phyloP scores from a whole-genome alignment of 495 filamentous ascomycete genomes.

The Talaromyces nanjingensis region DNA sequence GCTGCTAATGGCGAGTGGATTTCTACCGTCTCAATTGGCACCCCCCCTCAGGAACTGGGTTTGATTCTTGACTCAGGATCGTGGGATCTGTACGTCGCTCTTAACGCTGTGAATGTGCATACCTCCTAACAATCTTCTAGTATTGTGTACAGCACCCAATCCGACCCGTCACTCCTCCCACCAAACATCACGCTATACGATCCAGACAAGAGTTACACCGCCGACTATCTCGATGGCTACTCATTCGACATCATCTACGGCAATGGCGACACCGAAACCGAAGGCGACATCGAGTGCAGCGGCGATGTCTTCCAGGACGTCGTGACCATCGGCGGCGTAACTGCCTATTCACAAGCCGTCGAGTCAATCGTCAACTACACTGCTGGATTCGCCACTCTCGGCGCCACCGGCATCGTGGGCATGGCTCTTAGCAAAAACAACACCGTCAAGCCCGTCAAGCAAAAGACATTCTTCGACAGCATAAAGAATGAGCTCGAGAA shows the following conservation, averaged over 20 bases:
- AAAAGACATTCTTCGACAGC: slow-evolving; percentile 70
- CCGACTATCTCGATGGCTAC: slow-evolving; percentile 41
- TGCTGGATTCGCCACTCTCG: slow-evolving; percentile 36
- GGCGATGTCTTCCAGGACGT: slow-evolving; percentile 65
- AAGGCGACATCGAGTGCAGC: slow-evolving; percentile 40
- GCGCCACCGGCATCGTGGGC: slow-evolving; percentile 49
- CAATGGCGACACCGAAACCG: slow-evolving; percentile 36
- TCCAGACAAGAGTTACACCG: slow-evolving; percentile 29
- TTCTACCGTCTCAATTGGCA: not conserved
- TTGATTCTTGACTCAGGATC: slow-evolving; percentile 55
- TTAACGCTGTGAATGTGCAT: not conserved
- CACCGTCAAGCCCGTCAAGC: slow-evolving; percentile 48
- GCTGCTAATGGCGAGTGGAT: slow-evolving; percentile 3
- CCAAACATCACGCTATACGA: slow-evolving; percentile 2
- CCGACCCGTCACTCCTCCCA: not conserved
- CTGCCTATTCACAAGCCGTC: slow-evolving; percentile 58
- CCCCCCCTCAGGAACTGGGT: not conserved
- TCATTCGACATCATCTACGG: slow-evolving; percentile 69
- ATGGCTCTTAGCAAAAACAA: slow-evolving; percentile 67
- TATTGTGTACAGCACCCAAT: slow-evolving; percentile 1
- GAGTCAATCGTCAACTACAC: slow-evolving; percentile 60
- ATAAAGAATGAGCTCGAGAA: slow-evolving; percentile 48
- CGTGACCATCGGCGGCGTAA: slow-evolving; percentile 59
- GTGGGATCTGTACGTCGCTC: slow-evolving; percentile 56
- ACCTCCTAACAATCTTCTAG: not conserved